Evolutionary conservation across 2,329 filamentous ascomycete species (phyloP), one percentile per base, ranked within the genome.

Genomic region (Talaromyces atroroseus): DNA sequence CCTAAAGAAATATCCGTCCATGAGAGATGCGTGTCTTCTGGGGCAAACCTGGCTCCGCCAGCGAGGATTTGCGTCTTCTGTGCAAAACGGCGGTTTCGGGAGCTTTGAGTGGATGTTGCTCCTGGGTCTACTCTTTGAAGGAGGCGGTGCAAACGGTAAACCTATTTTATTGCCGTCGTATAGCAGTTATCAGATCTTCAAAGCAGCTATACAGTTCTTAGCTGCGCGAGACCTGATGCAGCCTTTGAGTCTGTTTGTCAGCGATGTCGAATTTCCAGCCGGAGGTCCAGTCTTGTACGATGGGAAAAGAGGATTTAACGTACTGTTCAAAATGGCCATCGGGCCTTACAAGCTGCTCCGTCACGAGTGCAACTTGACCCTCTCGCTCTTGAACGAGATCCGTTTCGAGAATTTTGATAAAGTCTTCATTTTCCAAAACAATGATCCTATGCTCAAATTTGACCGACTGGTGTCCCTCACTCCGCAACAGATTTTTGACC

Each of bases 111-210:
- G 90, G 90, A 82, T 88, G 0, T 76, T 84, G n/a, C 76, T 94
- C 49, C 82, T 92, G 68, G 89, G 92, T 32, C 77, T 96, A 14
- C 76, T 97, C 2, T 78, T 97, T 44, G 85, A 90, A 69, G 84
- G 83, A n/a, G 89, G 89, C 24, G 87, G 86, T 6, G 81, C 83
- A 6, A 86, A 86, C 58, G 88, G 88, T 1, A 82, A 85, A 61
- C 81, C 87, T 1, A 75, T 89, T 5, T 79, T 97, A 16, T 90
- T 91, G 5, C 79, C 83, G 5, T 89, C 89, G 7, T 88, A 96
- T 65, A 96, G 88, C 75, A 88, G 88, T 71, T 94, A 92, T 23
- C 92, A 97, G 71, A 80, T 97, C 46, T 96, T 99, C 80, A 97
- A 96, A 73, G 92, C 90, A 2, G 85, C 87, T 1, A 76, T 99